These are phyloP conservation scores for Baeospora myosura DNA, from an alignment of 1,284 basidiomycete genomes.

Conservation along the genomic window DNA sequence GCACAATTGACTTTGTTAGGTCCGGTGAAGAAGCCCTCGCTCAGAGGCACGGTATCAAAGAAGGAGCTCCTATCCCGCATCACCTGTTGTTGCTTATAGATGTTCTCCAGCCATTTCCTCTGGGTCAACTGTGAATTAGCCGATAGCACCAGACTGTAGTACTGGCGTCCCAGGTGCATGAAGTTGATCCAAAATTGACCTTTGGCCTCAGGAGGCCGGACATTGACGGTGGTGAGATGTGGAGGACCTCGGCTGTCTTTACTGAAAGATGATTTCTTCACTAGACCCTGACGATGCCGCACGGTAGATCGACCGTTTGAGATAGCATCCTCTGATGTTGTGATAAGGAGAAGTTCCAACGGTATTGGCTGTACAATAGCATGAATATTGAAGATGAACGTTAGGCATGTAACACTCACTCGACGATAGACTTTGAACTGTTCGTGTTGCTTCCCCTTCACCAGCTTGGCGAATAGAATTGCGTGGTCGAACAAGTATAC, in stretches of 20 bases:
- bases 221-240: conserved; percentile 32
- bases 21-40: conserved; percentile 83
- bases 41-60: conserved; percentile 83
- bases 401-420: conserved; percentile 39
- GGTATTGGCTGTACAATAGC: conserved; percentile 74
- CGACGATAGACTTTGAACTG: conserved; percentile 92
- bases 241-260: conserved; percentile 27
- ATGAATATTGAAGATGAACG: conserved; percentile 9
- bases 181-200: conserved; percentile 91
- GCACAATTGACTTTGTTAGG: conserved; percentile 88
- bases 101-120: conserved; percentile 92
- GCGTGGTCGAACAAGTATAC: conserved; percentile 98
- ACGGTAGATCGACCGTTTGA: conserved; percentile 8
- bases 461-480: conserved; percentile 84
- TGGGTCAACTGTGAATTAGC: conserved; percentile 81
- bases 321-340: conserved; percentile 68
- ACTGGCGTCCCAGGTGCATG: conserved; percentile 88
- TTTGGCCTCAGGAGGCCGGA: conserved; percentile 59
- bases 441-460: conserved; percentile 85
- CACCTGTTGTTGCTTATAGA: conserved; percentile 82
- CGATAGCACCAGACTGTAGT: conserved; percentile 91
- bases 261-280: conserved; percentile 48
- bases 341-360: conserved; percentile 84
- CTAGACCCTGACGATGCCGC: conserved; percentile 31
- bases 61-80: conserved; percentile 81